Evolutionary conservation across 2,329 filamentous ascomycete genomes (phyloP).

Genomic region (Juglanconis sp.): DNA sequence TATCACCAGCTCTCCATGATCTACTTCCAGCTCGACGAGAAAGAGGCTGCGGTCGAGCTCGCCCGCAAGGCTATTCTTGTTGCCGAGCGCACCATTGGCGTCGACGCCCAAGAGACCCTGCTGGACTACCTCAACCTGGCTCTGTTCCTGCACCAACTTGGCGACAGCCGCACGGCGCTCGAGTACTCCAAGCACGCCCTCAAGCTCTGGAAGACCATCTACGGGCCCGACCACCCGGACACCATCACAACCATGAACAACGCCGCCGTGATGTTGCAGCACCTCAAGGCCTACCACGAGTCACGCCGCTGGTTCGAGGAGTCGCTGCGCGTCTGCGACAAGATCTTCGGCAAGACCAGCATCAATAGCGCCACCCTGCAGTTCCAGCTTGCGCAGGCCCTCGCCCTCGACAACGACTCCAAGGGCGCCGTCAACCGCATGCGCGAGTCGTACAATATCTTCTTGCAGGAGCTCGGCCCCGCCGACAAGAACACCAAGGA

Average conservation of each 20-base stretch:
- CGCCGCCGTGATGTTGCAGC: conserved; percentile 95
- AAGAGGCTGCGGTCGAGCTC: conserved; percentile 90
- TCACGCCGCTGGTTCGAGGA: conserved; percentile 96
- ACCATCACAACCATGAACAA: conserved; percentile 99
- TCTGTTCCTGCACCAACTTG: conserved; percentile 87
- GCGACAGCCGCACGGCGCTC: conserved; percentile 85
- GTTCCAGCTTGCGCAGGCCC: conserved; percentile 93
- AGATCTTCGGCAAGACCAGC: conserved; percentile 82
- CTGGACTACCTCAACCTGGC: conserved; percentile 94
- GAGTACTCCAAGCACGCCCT: conserved; percentile 88
- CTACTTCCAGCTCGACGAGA: conserved; percentile 97
- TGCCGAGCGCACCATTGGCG: conserved; percentile 86
- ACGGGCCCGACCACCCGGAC: conserved; percentile 89
- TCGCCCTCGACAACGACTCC: conserved; percentile 92
- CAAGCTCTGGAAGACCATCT: conserved; percentile 95
- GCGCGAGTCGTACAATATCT: conserved; percentile 96
- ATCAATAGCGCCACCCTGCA: conserved; percentile 92
- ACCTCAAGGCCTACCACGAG: conserved; percentile 90
- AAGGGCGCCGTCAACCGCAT: conserved; percentile 89
- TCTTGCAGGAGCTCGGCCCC: conserved; percentile 79
- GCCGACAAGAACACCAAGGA: conserved; percentile 98
- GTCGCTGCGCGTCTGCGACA: conserved; percentile 83
- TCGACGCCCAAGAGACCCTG: conserved; percentile 91
- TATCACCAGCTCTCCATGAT: conserved; percentile 95
- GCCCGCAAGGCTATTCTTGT: conserved; percentile 96